These are phyloP conservation scores for Monilinia fructicola DNA, from an alignment of 2,329 filamentous ascomycete genomes.

Conservation along the genomic window DNA sequence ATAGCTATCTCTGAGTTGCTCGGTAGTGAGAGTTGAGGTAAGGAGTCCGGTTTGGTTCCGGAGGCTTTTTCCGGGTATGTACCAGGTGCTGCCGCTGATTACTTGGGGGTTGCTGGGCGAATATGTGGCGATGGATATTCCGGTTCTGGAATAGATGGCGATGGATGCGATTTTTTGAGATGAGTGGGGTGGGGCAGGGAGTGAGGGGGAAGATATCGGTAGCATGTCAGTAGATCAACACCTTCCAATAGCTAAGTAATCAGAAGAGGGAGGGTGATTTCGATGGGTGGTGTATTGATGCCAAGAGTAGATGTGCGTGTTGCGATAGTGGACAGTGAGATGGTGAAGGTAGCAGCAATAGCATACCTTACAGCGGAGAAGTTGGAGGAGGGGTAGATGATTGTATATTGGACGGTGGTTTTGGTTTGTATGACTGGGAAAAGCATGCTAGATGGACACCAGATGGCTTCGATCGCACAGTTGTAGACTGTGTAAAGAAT, in stretches of 20 bases:
- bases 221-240: too few relatives aligned
- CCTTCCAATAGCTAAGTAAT: too few relatives aligned
- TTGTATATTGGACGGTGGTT: background rate
- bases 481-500: constrained; percentile 1
- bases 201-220: background rate
- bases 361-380: background rate
- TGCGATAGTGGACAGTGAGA: background rate
- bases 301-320: background rate
- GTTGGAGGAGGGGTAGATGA: background rate
- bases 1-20: background rate
- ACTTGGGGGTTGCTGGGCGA: background rate
- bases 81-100: background rate
- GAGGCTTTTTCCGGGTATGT: background rate
- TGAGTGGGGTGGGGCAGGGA: background rate
- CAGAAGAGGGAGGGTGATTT: too few relatives aligned
- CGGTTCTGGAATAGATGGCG: background rate
- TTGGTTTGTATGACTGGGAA: background rate
- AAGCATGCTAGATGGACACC: background rate
- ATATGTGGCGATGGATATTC: constrained; percentile 1
- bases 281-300: too few relatives aligned
- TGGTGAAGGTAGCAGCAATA: background rate
- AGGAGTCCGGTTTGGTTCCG: background rate
- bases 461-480: background rate
- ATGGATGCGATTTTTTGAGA: background rate
- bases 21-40: background rate